phyloP scores from a whole-genome alignment of 768 basidiomycete genomes.

The Tylopilus rubrobrunneus region DNA sequence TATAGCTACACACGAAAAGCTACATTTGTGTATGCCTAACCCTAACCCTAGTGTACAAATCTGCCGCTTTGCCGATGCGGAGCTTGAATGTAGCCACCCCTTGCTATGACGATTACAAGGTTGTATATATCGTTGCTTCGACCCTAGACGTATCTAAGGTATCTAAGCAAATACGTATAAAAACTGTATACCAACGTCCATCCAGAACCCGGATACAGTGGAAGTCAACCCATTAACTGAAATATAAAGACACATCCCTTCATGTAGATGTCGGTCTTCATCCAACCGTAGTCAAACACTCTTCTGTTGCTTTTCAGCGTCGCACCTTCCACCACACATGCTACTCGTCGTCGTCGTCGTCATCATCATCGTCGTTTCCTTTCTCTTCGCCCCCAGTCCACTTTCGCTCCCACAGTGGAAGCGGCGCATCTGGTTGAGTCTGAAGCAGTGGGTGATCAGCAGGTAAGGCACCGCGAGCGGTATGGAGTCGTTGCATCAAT shows the following conservation, averaged over 20 bases:
- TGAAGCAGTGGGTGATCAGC: conserved; percentile 55
- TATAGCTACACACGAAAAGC: too few species aligned
- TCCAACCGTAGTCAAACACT: too few species aligned
- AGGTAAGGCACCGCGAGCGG: conserved; percentile 54
- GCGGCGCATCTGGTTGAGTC: conserved; percentile 21
- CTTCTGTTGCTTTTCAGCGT: too few species aligned
- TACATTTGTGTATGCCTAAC: too few species aligned
- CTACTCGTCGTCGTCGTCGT: conserved; percentile 41
- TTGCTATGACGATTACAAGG: neutral
- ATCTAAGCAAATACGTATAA: conserved; percentile 16
- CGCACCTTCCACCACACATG: neutral
- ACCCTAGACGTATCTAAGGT: conserved; percentile 10
- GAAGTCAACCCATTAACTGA: conserved; percentile 22
- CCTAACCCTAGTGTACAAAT: too few species aligned
- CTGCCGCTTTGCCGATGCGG: too few species aligned
- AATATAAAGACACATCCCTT: conserved; percentile 21
- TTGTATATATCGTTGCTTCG: neutral
- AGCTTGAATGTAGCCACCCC: too few species aligned
- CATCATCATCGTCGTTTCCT: conserved; percentile 45
- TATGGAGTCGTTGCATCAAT: conserved; percentile 56
- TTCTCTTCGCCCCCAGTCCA: conserved; percentile 75
- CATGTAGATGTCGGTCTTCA: conserved; percentile 1
- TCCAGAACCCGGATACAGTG: conserved; percentile 4
- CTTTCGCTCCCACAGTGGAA: conserved; percentile 73
- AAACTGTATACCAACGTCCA: neutral